Percentiles rank a stretch among this genome's conserved stretches.
phyloP scores from a whole-genome alignment of 2,329 filamentous ascomycete genomes.

The Venturia pyrina region DNA sequence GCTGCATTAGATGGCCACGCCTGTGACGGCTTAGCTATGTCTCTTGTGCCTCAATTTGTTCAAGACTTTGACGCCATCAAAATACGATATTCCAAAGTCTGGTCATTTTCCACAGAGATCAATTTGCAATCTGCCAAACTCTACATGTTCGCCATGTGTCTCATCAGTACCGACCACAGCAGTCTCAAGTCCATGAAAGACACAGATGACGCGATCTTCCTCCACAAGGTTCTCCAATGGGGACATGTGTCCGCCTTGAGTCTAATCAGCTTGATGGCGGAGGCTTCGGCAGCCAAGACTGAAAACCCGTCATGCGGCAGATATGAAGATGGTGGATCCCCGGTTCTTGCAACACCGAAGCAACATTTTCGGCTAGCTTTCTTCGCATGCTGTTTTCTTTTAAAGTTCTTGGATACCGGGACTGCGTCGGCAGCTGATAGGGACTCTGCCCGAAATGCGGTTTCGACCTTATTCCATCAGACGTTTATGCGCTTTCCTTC shows the following conservation, averaged over 20 bases:
- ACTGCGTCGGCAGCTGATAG: slow-evolving; percentile 10
- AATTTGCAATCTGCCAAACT: slow-evolving; percentile 10
- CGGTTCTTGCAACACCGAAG: slow-evolving; percentile 12
- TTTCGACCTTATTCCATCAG: slow-evolving; percentile 10
- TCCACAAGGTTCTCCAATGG: slow-evolving; percentile 10
- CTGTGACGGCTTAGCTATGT: slow-evolving; percentile 1
- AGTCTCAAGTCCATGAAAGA: neutral
- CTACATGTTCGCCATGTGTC: slow-evolving; percentile 11
- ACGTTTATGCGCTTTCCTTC: slow-evolving; percentile 13
- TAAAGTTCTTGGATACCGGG: slow-evolving; percentile 13
- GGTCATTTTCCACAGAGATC: slow-evolving; percentile 6
- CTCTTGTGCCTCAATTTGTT: slow-evolving; percentile 6
- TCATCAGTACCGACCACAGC: slow-evolving; percentile 6
- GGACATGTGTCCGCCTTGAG: slow-evolving; percentile 4
- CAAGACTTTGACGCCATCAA: slow-evolving; percentile 4
- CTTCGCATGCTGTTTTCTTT: slow-evolving; percentile 13
- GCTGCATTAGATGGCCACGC: slow-evolving; percentile 7
- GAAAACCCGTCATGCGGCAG: slow-evolving; percentile 10
- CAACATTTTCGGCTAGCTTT: slow-evolving; percentile 13
- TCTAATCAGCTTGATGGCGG: slow-evolving; percentile 3
- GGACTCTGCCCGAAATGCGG: slow-evolving; percentile 13
- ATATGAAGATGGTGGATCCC: slow-evolving; percentile 9
- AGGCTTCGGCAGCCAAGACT: neutral
- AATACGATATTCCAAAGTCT: neutral
- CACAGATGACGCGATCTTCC: slow-evolving; percentile 8